phyloP scores from a whole-genome alignment of 257 asterid species.

The Scutellaria minor region DNA sequence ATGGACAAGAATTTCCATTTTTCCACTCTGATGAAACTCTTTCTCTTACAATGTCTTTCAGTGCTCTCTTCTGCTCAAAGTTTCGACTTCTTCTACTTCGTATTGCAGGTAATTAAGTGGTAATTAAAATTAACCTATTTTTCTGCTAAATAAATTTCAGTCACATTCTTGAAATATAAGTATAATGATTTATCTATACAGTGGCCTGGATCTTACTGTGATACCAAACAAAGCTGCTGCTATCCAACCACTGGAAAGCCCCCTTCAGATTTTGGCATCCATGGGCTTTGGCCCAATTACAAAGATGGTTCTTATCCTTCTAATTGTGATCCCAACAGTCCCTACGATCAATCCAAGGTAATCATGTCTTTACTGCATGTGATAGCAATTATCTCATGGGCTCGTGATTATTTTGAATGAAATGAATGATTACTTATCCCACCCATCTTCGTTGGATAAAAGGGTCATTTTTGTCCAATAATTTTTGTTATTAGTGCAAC shows the following conservation, averaged over 20 bases:
- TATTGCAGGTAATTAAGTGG: constrained; percentile 76
- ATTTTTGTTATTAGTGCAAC: no score
- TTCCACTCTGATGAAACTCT: constrained; percentile 36
- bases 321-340: constrained; percentile 61
- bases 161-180: neutral
- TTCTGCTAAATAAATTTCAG: neutral
- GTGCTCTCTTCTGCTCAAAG: constrained; percentile 46
- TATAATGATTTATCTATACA: constrained; percentile 20
- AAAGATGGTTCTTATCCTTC: constrained; percentile 80
- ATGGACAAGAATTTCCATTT: constrained; percentile 37
- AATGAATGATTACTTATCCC: no score
- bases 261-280: constrained; percentile 70
- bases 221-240: constrained; percentile 73
- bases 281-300: constrained; percentile 83
- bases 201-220: constrained; percentile 94
- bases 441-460: no score
- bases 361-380: no score
- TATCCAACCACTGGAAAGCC: constrained; percentile 84
- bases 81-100: constrained; percentile 85
- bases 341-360: constrained; percentile 71
- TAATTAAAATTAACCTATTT: neutral
- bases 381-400: no score
- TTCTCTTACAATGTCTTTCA: constrained; percentile 51
- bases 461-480: no score
- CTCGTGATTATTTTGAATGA: no score